These are phyloP conservation scores for Russula sp. DNA, from an alignment of 768 basidiomycete genomes.

Conservation along the genomic window DNA sequence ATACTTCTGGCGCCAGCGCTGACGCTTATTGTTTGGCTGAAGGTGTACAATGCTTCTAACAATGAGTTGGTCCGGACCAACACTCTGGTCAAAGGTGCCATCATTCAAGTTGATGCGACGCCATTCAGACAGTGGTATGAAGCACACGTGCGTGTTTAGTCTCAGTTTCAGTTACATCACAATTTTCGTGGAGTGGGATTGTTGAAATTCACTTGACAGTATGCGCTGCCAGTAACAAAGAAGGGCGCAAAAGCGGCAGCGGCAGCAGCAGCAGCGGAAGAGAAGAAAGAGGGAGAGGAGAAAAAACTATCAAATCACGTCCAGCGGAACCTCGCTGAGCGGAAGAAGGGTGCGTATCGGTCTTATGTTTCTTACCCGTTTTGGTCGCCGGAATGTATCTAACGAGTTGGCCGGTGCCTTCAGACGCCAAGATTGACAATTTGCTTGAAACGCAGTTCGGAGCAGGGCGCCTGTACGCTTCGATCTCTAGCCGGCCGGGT, in stretches of 20 bases:
- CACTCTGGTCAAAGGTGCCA: constrained; percentile 94
- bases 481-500: constrained; percentile 91
- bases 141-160: constrained; percentile 67
- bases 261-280: constrained; percentile 37
- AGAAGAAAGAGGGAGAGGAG: constrained; percentile 50
- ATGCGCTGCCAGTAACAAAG: constrained; percentile 92
- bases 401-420: constrained; percentile 6
- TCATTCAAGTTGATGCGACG: constrained; percentile 96
- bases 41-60: constrained; percentile 99
- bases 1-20: not conserved
- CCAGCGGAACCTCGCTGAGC: constrained; percentile 80
- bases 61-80: constrained; percentile 99
- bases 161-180: not conserved
- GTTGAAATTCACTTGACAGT: constrained; percentile 43
- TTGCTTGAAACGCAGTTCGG: constrained; percentile 86
- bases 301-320: constrained; percentile 88
- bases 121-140: constrained; percentile 99
- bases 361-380: not conserved
- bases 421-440: constrained; percentile 87
- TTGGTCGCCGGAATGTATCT: constrained; percentile 6
- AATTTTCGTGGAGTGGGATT: constrained; percentile 1
- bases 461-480: constrained; percentile 93
- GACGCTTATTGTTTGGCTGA: constrained; percentile 3
- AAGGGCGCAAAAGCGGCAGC: constrained; percentile 62
- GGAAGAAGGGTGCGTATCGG: constrained; percentile 70